phyloP scores from a whole-genome alignment of 768 basidiomycete genomes.

The Podaxis sp. region DNA sequence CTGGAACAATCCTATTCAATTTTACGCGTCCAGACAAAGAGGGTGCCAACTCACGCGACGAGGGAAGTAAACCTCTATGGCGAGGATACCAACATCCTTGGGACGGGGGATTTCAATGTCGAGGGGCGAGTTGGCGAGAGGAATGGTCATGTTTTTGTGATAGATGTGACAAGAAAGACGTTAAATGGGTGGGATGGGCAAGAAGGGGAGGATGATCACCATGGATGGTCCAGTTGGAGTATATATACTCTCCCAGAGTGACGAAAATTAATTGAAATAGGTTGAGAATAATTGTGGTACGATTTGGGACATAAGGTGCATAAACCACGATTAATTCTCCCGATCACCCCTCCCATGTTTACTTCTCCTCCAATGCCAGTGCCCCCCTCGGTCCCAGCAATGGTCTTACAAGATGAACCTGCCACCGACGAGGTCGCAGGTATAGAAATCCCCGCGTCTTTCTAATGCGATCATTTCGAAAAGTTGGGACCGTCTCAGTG shows the following conservation, averaged over 20 bases:
- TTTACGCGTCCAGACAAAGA: conserved; percentile 8
- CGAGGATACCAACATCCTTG: conserved; percentile 92
- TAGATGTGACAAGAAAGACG: conserved; percentile 11
- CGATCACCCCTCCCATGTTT: neutral
- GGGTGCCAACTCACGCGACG: conserved; percentile 57
- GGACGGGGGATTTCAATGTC: conserved; percentile 56
- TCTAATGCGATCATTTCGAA: conserved; percentile 4
- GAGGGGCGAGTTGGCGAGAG: conserved; percentile 27
- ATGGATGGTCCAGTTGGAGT: conserved; percentile 17
- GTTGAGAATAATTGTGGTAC: conserved; percentile 41
- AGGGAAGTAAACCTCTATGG: conserved; percentile 93
- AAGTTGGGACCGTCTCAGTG: neutral
- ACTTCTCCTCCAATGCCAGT: neutral
- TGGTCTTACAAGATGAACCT: neutral
- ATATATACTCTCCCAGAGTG: conserved; percentile 30
- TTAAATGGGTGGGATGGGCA: conserved; percentile 13
- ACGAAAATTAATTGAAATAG: conserved; percentile 31
- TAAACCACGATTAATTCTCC: conserved; percentile 14
- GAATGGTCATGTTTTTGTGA: conserved; percentile 34
- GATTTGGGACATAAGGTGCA: conserved; percentile 24
- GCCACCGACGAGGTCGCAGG: neutral
- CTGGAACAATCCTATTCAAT: conserved; percentile 31
- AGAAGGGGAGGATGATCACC: conserved; percentile 12
- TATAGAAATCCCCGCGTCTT: neutral
- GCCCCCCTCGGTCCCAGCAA: neutral